Evolutionary conservation across 2,329 filamentous ascomycete species (phyloP).

Genomic region (Alternaria hordeiaustralica): DNA sequence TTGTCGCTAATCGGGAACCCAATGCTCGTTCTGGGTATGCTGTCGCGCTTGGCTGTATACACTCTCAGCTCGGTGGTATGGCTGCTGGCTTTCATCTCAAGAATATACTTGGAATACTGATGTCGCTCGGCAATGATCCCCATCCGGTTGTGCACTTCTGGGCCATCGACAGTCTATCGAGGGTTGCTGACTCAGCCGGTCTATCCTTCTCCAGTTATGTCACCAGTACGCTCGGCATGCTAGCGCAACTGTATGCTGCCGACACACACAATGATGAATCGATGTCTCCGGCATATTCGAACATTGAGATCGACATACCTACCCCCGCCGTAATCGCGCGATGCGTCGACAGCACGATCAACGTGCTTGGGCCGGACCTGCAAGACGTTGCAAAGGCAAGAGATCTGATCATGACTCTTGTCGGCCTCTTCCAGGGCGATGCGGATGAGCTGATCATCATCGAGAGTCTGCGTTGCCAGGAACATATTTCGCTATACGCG

Average conservation of each 20-base stretch:
- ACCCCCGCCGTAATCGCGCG: slow-evolving; percentile 83
- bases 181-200: slow-evolving; percentile 89
- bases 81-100: slow-evolving; percentile 95
- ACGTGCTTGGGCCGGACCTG: slow-evolving; percentile 92
- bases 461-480: slow-evolving; percentile 81
- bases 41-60: slow-evolving; percentile 89
- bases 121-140: slow-evolving; percentile 94
- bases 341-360: slow-evolving; percentile 94
- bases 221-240: slow-evolving; percentile 87
- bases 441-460: slow-evolving; percentile 73
- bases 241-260: slow-evolving; percentile 88
- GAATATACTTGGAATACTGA: slow-evolving; percentile 96
- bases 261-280: slow-evolving; percentile 91
- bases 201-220: slow-evolving; percentile 92
- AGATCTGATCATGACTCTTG: slow-evolving; percentile 86
- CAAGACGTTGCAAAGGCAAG: slow-evolving; percentile 92
- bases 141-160: slow-evolving; percentile 96
- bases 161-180: slow-evolving; percentile 86
- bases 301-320: slow-evolving; percentile 83
- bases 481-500: slow-evolving; percentile 91
- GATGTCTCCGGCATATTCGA: slow-evolving; percentile 80
- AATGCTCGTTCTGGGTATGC: slow-evolving; percentile 93
- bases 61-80: slow-evolving; percentile 96
- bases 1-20: slow-evolving; percentile 91
- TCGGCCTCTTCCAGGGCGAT: slow-evolving; percentile 81